Evolutionary conservation across 768 basidiomycete genomes (phyloP).

Genomic region (Boletus pseudo-olivaceus): DNA sequence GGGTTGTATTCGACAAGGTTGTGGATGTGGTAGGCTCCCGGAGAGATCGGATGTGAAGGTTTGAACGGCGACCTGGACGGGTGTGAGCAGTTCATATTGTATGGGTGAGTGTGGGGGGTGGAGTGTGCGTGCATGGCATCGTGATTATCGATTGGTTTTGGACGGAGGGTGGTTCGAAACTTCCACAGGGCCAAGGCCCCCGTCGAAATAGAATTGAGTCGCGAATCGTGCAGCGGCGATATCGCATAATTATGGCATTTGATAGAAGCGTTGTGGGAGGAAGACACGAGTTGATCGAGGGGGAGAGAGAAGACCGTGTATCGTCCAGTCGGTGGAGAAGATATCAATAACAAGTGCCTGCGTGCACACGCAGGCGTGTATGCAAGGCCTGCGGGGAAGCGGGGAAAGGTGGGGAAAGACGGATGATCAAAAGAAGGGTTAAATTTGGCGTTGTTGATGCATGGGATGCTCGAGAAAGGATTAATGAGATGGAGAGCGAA

Average conservation of each 20-base stretch:
- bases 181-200: conserved; percentile 9
- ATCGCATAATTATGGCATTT: conserved; percentile 18
- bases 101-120: neutral
- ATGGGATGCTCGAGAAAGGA: conserved; percentile 4
- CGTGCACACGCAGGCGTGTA: neutral
- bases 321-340: conserved; percentile 5
- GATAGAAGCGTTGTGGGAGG: conserved; percentile 21
- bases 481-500: neutral
- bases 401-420: conserved; percentile 25
- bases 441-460: conserved; percentile 3
- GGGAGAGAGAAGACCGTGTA: conserved; percentile 8
- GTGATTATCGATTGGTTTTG: conserved; percentile 1
- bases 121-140: neutral
- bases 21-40: neutral
- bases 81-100: neutral
- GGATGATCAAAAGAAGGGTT: conserved; percentile 4
- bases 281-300: conserved; percentile 19
- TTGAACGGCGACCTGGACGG: neutral
- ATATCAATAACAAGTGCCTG: neutral
- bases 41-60: neutral
- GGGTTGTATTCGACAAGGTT: neutral
- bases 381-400: conserved; percentile 17
- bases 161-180: neutral
- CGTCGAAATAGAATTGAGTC: conserved; percentile 6
- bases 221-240: conserved; percentile 13